These are phyloP conservation scores for Zygoascus hellenicus DNA, from an alignment of 1,139 yeast genomes.

Conservation along the genomic window DNA sequence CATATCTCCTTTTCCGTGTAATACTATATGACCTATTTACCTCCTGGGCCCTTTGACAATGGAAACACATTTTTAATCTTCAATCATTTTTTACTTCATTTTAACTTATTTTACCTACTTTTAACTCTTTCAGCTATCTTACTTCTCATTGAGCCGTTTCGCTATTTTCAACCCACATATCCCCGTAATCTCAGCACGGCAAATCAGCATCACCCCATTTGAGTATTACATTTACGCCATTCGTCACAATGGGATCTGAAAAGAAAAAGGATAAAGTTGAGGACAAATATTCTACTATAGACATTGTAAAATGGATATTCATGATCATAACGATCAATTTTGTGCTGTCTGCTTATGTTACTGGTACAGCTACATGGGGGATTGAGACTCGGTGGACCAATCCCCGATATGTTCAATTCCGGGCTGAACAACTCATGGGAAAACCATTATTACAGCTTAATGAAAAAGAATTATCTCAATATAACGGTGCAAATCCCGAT, in stretches of 20 bases:
- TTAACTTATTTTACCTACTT: no score
- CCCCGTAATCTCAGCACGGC: no score
- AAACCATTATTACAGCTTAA: conserved; percentile 37
- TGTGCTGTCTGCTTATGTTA: conserved; percentile 35
- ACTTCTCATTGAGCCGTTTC: no score
- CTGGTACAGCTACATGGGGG: conserved; percentile 36
- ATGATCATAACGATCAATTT: conserved; percentile 48
- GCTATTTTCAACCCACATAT: no score
- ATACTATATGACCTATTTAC: no score
- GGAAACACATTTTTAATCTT: no score
- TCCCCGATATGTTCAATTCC: conserved; percentile 38
- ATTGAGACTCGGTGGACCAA: conserved; percentile 50
- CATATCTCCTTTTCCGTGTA: no score
- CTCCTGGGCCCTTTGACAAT: no score
- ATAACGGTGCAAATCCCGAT: conserved; percentile 46
- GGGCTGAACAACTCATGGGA: conserved; percentile 24
- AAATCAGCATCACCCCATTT: neutral
- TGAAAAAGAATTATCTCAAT: conserved; percentile 43
- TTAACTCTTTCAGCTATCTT: no score
- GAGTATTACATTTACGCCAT: neutral
- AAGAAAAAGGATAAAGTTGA: neutral
- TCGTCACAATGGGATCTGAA: neutral
- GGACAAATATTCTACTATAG: conserved; percentile 27
- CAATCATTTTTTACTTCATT: no score
- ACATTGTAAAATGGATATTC: conserved; percentile 41